phyloP scores from a whole-genome alignment of 1,284 basidiomycete species.

The Ceratobasidium sp. region DNA sequence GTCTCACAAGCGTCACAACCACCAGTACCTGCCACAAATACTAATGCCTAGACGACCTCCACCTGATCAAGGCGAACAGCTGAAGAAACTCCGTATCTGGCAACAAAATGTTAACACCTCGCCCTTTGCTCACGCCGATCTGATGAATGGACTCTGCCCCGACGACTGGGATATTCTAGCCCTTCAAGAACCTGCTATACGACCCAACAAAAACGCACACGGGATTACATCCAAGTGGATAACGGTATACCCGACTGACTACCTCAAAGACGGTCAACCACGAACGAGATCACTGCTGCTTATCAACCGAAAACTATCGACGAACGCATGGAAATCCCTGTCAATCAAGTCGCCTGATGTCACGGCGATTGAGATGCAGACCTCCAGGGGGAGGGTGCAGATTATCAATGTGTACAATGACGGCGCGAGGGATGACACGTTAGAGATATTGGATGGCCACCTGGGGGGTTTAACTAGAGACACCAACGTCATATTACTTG shows the following conservation, averaged over 20 bases:
- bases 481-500: background rate
- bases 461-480: background rate
- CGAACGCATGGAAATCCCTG: background rate
- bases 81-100: constrained; percentile 1
- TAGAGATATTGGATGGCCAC: background rate
- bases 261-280: background rate
- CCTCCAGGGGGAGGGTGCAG: background rate
- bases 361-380: background rate
- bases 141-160: background rate
- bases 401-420: constrained; percentile 8
- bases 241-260: constrained; percentile 8
- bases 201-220: background rate
- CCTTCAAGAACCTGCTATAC: constrained; percentile 15
- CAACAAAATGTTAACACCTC: constrained; percentile 30
- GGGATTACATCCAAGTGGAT: background rate
- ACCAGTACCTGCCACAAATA: background rate
- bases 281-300: background rate
- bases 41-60: constrained; percentile 18
- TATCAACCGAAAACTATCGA: background rate
- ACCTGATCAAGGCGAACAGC: background rate
- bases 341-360: background rate
- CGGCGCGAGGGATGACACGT: background rate
- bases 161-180: constrained; percentile 23
- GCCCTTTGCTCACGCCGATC: background rate
- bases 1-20: background rate